These are phyloP conservation scores for Lithohypha guttulata DNA, from an alignment of 2,329 filamentous ascomycete species.

Conservation along the genomic window DNA sequence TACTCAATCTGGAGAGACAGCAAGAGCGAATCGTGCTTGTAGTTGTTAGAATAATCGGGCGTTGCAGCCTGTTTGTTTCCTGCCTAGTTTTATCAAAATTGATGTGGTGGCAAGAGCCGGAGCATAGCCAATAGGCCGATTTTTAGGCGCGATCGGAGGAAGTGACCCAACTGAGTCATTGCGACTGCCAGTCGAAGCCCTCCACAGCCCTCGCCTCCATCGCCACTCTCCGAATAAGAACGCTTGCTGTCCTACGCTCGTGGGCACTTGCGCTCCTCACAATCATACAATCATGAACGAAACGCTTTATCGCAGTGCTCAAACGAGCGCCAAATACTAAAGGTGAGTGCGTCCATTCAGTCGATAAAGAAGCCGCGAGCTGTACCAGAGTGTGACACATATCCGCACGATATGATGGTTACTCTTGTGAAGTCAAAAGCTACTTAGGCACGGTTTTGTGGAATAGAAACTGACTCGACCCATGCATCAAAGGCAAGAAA, in stretches of 20 bases:
- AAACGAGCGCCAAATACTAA: slow-evolving; percentile 1
- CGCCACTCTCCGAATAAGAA: slow-evolving; percentile 9
- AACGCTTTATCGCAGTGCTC: slow-evolving; percentile 1
- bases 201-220: no score
- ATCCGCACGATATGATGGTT: no score
- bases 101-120: background rate
- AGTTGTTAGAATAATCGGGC: background rate
- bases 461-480: no score
- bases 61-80: background rate
- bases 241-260: background rate
- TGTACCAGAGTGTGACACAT: background rate
- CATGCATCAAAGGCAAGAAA: no score
- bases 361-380: background rate
- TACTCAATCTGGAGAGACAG: no score
- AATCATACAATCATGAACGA: slow-evolving; percentile 2
- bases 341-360: slow-evolving; percentile 3
- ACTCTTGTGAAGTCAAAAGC: no score
- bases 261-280: background rate
- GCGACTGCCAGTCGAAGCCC: no score
- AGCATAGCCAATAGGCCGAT: background rate
- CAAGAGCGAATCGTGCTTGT: no score
- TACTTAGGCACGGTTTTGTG: no score
- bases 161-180: no score
- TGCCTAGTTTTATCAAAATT: background rate
- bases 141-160: background rate